These are phyloP conservation scores for Phialophora chinensis DNA, from an alignment of 2,329 filamentous ascomycete species.

Conservation along the genomic window DNA sequence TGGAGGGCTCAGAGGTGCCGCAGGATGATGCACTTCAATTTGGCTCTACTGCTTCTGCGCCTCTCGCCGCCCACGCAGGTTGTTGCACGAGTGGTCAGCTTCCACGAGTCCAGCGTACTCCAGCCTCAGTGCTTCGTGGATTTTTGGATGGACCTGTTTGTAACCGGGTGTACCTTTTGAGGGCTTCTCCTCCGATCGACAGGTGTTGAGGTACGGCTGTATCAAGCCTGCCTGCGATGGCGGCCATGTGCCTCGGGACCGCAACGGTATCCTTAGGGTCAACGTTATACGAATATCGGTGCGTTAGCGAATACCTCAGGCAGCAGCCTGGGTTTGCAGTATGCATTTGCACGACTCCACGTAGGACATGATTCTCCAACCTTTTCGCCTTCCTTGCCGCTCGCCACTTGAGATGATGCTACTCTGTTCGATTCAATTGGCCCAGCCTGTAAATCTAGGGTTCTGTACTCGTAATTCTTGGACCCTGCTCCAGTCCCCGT, in stretches of 20 bases:
- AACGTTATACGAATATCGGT: background rate
- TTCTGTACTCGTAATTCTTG: background rate
- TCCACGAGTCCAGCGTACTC: background rate
- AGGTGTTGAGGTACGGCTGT: background rate
- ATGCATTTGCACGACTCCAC: background rate
- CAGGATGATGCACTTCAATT: background rate
- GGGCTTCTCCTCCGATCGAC: background rate
- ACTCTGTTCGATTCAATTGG: background rate
- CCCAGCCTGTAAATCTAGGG: background rate
- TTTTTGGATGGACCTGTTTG: background rate
- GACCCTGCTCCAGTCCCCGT: background rate
- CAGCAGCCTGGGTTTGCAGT: background rate
- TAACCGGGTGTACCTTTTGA: background rate
- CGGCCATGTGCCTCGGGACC: background rate
- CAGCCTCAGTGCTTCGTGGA: background rate
- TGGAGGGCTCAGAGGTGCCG: background rate
- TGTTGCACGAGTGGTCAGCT: background rate
- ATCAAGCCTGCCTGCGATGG: background rate
- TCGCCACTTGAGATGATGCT: slow-evolving; percentile 10
- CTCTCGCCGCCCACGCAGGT: slow-evolving; percentile 22
- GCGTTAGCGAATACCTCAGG: background rate
- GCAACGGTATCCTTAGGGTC: background rate
- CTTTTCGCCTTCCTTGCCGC: slow-evolving; percentile 8
- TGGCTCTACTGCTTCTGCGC: slow-evolving; percentile 12
- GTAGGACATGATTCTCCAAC: background rate